Base-by-base conservation (phyloP, 2,329 filamentous ascomycete species). In the Mariannaea sp. region DNA sequence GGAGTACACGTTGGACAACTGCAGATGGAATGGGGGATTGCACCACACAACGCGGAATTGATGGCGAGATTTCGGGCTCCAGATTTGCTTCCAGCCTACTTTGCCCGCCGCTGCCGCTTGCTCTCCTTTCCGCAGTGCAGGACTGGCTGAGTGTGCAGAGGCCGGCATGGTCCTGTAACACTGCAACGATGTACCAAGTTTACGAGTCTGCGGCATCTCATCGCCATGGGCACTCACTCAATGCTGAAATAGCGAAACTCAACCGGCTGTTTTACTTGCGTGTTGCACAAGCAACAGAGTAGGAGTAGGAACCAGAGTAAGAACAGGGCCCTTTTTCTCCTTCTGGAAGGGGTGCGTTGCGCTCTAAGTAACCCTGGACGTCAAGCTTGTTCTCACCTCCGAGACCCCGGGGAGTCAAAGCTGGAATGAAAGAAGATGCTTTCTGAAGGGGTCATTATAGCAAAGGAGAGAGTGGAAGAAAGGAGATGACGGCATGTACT, bases 211-310 rank as follows among this genome's bases (percentile, higher is more conserved):
- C 33, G 33, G 19, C 33, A 16, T 16, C 33, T 36, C 33, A 36
- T 36, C 33, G 19, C 33, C 16, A 17, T 39, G 10, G n/a, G n/a
- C n/a, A n/a, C n/a, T 22, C 19, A n/a, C 16, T 22, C 24, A n/a
- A 9, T 19, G 9, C 16, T 13, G 17, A 22, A 24, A 13, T 22
- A 22, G 17, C 35, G 35, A 65, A 59, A 60, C 52, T 59, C 47
- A 40, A 45, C 30, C 44, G 51, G 45, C 16, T 33, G 45, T 54
- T 54, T 54, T 32, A 57, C 52, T 47, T 49, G 46, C 30, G 40
- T 60, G 62, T 65, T 65, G 62, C 52, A 55, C 56, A 62, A 64
- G 62, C 62, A 65, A 65, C 62, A 50, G 56, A 24, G 20, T 12
- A 39, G 16, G 45, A 38, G 26, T 29, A n/a, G 45, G 24, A 48